Conservation (phyloP, 768 basidiomycete species). For the Scleroderma citrinum region DNA sequence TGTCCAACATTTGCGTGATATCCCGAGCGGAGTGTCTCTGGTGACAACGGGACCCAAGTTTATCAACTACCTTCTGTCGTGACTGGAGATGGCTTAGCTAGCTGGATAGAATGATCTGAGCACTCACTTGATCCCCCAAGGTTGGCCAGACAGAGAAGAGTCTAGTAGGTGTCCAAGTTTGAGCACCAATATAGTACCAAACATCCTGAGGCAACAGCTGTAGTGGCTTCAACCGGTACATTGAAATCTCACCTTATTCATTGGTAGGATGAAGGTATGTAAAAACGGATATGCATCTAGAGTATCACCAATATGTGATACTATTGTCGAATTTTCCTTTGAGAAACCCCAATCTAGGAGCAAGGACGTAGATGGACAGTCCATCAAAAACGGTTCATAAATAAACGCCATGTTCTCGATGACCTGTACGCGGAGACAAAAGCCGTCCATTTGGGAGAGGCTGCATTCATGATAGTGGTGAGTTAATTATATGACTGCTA, state of each 20-base stretch:
- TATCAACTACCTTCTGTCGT: slow-evolving; percentile 30
- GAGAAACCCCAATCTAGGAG: slow-evolving; percentile 49
- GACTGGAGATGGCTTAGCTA: slow-evolving; percentile 13
- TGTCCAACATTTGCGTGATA: slow-evolving; percentile 34
- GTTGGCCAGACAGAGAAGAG: slow-evolving; percentile 34
- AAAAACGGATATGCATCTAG: slow-evolving; percentile 25
- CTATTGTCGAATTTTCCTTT: slow-evolving; percentile 28
- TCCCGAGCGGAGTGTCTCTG: slow-evolving; percentile 26
- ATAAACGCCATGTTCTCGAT: slow-evolving; percentile 40
- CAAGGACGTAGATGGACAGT: slow-evolving; percentile 37
- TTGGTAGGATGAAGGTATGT: slow-evolving; percentile 48
- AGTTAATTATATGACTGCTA: background rate
- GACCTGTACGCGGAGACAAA: slow-evolving; percentile 41
- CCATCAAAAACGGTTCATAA: slow-evolving; percentile 51
- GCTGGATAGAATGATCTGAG: slow-evolving; percentile 3
- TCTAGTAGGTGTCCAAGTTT: slow-evolving; percentile 35
- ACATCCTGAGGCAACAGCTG: slow-evolving; percentile 25
- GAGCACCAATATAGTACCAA: slow-evolving; percentile 51
- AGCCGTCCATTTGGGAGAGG: slow-evolving; percentile 30
- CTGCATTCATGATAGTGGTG: slow-evolving; percentile 16
- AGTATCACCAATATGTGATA: slow-evolving; percentile 27
- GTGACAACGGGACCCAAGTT: slow-evolving; percentile 32
- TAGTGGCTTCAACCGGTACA: slow-evolving; percentile 1
- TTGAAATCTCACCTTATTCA: slow-evolving; percentile 34
- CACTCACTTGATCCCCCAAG: slow-evolving; percentile 31